Conservation (phyloP, 345 rosid genomes). For the Eucalyptus sp. region DNA sequence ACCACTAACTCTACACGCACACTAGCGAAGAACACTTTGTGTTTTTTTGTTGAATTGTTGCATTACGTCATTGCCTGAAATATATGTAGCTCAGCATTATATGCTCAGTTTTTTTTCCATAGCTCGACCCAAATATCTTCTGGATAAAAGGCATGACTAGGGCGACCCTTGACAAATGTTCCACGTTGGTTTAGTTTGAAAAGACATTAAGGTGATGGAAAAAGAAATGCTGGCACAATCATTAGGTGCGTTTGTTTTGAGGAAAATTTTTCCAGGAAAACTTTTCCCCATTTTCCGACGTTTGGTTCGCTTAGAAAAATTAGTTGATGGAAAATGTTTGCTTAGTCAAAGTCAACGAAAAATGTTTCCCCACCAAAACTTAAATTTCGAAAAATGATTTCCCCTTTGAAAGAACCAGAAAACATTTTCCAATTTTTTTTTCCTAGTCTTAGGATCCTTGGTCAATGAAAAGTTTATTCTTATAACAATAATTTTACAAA, state of each 20-base stretch:
- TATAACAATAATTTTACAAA: too few relatives aligned
- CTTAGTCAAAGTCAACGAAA: too few relatives aligned
- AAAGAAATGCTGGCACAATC: background rate
- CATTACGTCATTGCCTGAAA: background rate
- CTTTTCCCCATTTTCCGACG: rapidly evolving
- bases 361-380: too few relatives aligned
- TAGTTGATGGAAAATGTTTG: too few relatives aligned
- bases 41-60: background rate
- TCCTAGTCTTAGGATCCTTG: too few relatives aligned
- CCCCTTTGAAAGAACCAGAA: rapidly evolving
- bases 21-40: too few relatives aligned
- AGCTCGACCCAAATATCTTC: background rate
- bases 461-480: too few relatives aligned
- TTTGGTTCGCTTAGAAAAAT: too few relatives aligned
- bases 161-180: background rate
- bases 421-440: too few relatives aligned
- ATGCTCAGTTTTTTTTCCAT: background rate
- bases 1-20: too few relatives aligned
- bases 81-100: background rate
- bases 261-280: rapidly evolving
- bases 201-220: background rate
- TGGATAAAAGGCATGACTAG: background rate
- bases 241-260: too few relatives aligned
- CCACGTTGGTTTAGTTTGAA: background rate
- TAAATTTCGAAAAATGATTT: too few relatives aligned